Conservation (phyloP, 2,329 filamentous ascomycete genomes). For the Beauveria caledonica region DNA sequence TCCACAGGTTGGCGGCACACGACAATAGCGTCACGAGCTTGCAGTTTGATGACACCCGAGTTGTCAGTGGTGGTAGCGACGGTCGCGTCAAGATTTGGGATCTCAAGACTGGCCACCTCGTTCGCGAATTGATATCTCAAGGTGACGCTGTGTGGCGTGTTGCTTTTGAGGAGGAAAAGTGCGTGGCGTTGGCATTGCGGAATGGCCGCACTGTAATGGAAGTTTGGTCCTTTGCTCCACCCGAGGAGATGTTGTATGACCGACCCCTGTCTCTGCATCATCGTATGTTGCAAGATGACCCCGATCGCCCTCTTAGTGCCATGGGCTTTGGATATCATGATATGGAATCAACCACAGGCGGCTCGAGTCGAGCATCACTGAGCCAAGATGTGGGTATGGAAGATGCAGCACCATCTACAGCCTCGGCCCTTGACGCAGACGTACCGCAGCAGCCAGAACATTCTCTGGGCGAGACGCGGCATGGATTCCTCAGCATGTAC, state of each 20-base stretch:
- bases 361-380: constrained; percentile 26
- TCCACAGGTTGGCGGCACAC: constrained; percentile 90
- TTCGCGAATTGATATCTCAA: constrained; percentile 83
- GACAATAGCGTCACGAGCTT: constrained; percentile 97
- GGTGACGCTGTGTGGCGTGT: constrained; percentile 96
- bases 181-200: constrained; percentile 86
- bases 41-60: constrained; percentile 91
- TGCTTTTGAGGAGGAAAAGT: constrained; percentile 97
- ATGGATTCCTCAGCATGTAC: neutral
- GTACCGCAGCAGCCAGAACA: neutral
- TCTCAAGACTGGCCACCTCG: constrained; percentile 79
- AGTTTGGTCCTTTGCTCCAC: constrained; percentile 93
- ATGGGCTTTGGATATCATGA: constrained; percentile 37
- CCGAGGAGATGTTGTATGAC: constrained; percentile 57
- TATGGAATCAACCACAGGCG: constrained; percentile 20
- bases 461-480: neutral
- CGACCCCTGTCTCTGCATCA: constrained; percentile 42
- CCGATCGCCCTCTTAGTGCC: constrained; percentile 43
- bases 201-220: constrained; percentile 91
- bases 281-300: constrained; percentile 36
- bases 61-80: constrained; percentile 93
- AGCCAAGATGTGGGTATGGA: constrained; percentile 47
- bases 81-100: constrained; percentile 99
- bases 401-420: constrained; percentile 48
- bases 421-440: constrained; percentile 33